Conservation (phyloP, 495 filamentous ascomycete genomes). For the Penicillium atrosanguineum region DNA sequence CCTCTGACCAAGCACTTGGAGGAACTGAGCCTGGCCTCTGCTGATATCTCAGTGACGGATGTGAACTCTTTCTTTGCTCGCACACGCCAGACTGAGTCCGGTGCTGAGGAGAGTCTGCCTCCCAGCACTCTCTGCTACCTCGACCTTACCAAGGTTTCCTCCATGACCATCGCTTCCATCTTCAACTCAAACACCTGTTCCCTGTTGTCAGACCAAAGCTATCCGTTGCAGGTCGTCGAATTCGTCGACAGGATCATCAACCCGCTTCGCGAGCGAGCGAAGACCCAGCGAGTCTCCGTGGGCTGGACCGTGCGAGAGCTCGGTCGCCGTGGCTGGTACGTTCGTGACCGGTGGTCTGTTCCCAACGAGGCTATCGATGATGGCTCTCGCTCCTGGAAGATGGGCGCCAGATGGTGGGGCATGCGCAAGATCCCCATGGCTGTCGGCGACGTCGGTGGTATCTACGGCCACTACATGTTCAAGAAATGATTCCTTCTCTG, state of each 20-base stretch:
- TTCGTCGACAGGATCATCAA: conserved; percentile 68
- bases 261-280: conserved; percentile 52
- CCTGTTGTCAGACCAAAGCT: conserved; percentile 58
- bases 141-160: conserved; percentile 62
- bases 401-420: conserved; percentile 86
- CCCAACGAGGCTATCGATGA: conserved; percentile 35
- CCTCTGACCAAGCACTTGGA: conserved; percentile 78
- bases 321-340: conserved; percentile 70
- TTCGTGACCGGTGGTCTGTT: conserved; percentile 48
- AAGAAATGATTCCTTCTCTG: conserved; percentile 47
- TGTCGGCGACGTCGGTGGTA: conserved; percentile 72
- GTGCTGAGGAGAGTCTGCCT: conserved; percentile 43
- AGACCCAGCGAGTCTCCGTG: conserved; percentile 45
- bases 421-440: conserved; percentile 84
- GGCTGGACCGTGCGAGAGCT: conserved; percentile 72
- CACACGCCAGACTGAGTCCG: conserved; percentile 19
- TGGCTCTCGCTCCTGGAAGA: conserved; percentile 73
- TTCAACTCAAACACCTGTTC: conserved; percentile 56
- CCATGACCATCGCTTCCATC: conserved; percentile 59
- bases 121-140: conserved; percentile 72
- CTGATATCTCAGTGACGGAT: conserved; percentile 62
- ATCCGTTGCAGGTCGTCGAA: conserved; percentile 79
- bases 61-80: conserved; percentile 54
- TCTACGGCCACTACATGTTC: conserved; percentile 89
- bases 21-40: conserved; percentile 69